Evolutionary conservation across 441 rosid species (phyloP).

Genomic region (Metrosideros polymorpha): DNA sequence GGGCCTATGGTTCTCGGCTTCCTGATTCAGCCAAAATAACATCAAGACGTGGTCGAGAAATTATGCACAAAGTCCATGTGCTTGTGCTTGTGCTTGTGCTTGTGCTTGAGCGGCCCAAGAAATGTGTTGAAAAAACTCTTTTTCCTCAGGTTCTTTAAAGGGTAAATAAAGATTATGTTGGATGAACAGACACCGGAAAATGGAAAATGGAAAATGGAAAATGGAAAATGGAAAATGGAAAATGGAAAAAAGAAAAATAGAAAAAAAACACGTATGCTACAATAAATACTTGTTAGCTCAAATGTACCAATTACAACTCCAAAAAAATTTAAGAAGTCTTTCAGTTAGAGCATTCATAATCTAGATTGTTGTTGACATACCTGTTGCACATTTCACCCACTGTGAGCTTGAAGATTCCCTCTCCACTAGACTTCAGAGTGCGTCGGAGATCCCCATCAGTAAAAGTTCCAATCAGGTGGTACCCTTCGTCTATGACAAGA

Average conservation of each 20-base stretch:
- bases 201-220: background rate
- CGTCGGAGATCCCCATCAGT: slow-evolving; percentile 96
- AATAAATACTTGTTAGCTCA: background rate
- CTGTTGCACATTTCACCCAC: slow-evolving; percentile 97
- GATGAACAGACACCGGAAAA: background rate
- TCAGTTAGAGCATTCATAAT: background rate
- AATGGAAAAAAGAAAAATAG: background rate
- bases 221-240: too few relatives aligned
- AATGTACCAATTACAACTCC: background rate
- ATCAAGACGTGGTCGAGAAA: background rate
- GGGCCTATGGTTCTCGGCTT: slow-evolving; percentile 73
- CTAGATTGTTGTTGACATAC: slow-evolving; percentile 17
- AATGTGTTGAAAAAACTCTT: background rate
- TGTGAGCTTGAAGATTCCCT: slow-evolving; percentile 83
- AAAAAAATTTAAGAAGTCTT: background rate
- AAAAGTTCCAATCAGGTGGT: slow-evolving; percentile 76
- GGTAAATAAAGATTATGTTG: background rate
- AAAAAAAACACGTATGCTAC: background rate
- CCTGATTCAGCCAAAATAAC: slow-evolving; percentile 30
- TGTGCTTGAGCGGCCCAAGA: background rate
- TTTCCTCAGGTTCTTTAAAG: background rate
- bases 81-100: background rate
- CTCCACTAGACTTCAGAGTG: slow-evolving; percentile 77
- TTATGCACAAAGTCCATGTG: background rate
- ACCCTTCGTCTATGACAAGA: slow-evolving; percentile 56